phyloP scores from a whole-genome alignment of 441 rosid species.

The Populus hybrid region DNA sequence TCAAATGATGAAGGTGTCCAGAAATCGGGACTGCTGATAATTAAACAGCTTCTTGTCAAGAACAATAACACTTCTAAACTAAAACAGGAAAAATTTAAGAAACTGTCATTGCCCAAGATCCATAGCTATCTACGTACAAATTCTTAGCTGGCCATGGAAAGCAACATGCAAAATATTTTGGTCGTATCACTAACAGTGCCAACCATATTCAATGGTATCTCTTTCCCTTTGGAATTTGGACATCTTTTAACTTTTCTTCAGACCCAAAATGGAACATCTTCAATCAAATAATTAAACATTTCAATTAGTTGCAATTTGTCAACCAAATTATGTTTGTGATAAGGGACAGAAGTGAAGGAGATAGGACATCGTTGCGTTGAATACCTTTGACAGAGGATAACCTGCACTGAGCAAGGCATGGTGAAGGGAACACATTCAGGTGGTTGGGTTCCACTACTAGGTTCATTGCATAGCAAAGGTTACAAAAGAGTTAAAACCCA shows the following conservation, averaged over 20 bases:
- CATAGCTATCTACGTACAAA: too few relatives aligned
- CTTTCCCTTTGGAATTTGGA: too few relatives aligned
- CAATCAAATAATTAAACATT: background rate
- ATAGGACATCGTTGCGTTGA: background rate
- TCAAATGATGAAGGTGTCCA: background rate
- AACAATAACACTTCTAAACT: too few relatives aligned
- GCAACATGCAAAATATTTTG: background rate
- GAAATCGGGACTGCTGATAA: too few relatives aligned
- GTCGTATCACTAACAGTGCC: background rate
- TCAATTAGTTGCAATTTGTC: background rate
- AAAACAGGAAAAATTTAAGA: background rate
- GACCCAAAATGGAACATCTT: background rate
- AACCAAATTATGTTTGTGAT: background rate
- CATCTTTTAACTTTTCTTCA: background rate
- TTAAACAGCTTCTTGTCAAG: too few relatives aligned
- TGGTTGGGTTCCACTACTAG: too few relatives aligned
- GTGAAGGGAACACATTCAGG: background rate
- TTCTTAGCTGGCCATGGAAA: background rate
- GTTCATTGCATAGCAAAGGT: too few relatives aligned
- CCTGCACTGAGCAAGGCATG: background rate
- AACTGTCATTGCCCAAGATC: too few relatives aligned
- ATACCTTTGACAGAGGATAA: background rate
- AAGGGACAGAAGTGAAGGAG: background rate
- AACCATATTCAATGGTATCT: background rate
- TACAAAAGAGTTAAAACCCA: too few relatives aligned